Evolutionary conservation across 371 early-diverging fungal species (phyloP).

Genomic region (Mortierella sp.): DNA sequence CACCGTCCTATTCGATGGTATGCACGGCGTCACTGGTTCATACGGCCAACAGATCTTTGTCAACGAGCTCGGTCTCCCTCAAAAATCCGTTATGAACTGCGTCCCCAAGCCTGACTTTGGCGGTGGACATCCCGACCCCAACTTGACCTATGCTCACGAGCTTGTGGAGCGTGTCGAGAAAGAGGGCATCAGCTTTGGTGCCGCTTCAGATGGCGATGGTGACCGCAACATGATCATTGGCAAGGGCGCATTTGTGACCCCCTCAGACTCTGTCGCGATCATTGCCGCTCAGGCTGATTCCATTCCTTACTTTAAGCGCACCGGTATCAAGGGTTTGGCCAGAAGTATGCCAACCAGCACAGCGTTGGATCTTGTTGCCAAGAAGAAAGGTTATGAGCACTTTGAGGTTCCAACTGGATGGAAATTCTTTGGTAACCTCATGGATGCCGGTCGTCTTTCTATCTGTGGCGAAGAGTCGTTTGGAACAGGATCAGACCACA

Average conservation of each 20-base stretch:
- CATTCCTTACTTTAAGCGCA: conserved; percentile 93
- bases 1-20: conserved; percentile 93
- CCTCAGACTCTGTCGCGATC: conserved; percentile 97
- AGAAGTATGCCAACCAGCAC: conserved; percentile 96
- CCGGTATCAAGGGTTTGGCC: conserved; percentile 91
- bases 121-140: conserved; percentile 97
- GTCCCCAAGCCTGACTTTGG: conserved; percentile 92
- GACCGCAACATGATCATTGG: conserved; percentile 98
- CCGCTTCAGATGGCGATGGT: conserved; percentile 95
- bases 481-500: conserved; percentile 98
- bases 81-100: conserved; percentile 86
- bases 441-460: conserved; percentile 96
- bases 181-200: conserved; percentile 89
- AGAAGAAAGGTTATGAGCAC: conserved; percentile 78
- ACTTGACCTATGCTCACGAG: conserved; percentile 97
- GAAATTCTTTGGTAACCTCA: conserved; percentile 99
- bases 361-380: conserved; percentile 93
- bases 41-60: conserved; percentile 91
- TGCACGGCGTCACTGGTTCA: conserved; percentile 98
- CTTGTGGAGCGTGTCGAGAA: conserved; percentile 90
- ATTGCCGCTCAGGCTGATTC: conserved; percentile 91
- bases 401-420: conserved; percentile 95
- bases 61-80: conserved; percentile 89
- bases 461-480: conserved; percentile 99
- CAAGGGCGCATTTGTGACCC: conserved; percentile 94